Evolutionary conservation across 805 yeast species (phyloP).

Genomic region (Teunomyces barrocoloradensis): DNA sequence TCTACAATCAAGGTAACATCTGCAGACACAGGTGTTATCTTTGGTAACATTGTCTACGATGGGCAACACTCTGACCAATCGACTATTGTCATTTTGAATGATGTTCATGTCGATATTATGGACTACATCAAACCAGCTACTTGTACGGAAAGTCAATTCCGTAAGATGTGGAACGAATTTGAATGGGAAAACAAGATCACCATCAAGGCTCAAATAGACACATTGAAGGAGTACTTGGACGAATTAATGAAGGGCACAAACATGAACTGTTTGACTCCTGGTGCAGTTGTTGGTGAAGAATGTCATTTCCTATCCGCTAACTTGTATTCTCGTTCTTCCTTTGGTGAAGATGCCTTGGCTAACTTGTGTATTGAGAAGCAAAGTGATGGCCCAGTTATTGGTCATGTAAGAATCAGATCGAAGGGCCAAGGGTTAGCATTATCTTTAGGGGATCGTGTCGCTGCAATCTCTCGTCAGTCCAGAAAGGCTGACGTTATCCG

Average conservation of each 20-base stretch:
- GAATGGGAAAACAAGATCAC: conserved; percentile 99
- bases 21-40: conserved; percentile 97
- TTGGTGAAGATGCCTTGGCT: conserved; percentile 97
- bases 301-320: conserved; percentile 94
- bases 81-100: conserved; percentile 87
- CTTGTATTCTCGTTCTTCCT: conserved; percentile 84
- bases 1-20: conserved; percentile 91
- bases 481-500: conserved; percentile 18
- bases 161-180: conserved; percentile 98
- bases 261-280: conserved; percentile 91
- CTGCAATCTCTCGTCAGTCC: conserved; percentile 63
- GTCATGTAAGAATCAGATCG: conserved; percentile 94
- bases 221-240: conserved; percentile 75
- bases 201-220: conserved; percentile 63
- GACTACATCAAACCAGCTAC: conserved; percentile 96
- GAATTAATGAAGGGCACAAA: conserved; percentile 79
- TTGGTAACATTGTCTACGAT: conserved; percentile 95
- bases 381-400: conserved; percentile 71
- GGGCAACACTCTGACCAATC: conserved; percentile 91
- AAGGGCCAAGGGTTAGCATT: conserved; percentile 97
- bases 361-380: conserved; percentile 89
- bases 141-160: conserved; percentile 84
- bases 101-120: conserved; percentile 94
- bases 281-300: conserved; percentile 84
- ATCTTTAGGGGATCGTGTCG: conserved; percentile 91